A percentile compares a stretch with the other conserved stretches of the same genome.
phyloP scores from a whole-genome alignment of 164 flowering plant species.

The Akebia trifoliata region DNA sequence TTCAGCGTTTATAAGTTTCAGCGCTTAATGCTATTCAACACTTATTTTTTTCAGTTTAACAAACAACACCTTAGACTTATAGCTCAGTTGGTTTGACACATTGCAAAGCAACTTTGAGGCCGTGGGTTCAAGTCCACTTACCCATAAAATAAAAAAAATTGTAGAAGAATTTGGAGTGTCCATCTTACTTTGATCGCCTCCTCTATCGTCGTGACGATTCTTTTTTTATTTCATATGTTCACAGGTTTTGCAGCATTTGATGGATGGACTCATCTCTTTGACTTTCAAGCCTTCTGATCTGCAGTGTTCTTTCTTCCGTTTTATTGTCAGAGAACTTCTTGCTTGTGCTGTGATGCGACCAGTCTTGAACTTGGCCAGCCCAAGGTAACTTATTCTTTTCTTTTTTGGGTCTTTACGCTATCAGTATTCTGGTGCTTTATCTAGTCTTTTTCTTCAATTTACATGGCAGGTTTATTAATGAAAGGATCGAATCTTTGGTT shows the following conservation, averaged over 20 bases:
- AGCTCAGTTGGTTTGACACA: too few relatives aligned
- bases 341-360: conserved; percentile 95
- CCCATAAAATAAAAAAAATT: neutral
- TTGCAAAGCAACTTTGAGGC: too few relatives aligned
- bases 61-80: too few relatives aligned
- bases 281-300: conserved; percentile 81
- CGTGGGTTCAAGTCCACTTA: too few relatives aligned
- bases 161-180: neutral
- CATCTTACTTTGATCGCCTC: conserved; percentile 4
- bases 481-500: conserved; percentile 68
- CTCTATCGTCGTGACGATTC: neutral
- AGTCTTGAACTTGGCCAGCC: conserved; percentile 80
- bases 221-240: conserved; percentile 2
- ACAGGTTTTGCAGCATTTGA: conserved; percentile 92
- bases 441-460: conserved; percentile 16
- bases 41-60: too few relatives aligned
- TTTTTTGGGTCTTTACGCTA: conserved; percentile 1
- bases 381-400: conserved; percentile 44
- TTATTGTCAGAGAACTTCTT: conserved; percentile 79
- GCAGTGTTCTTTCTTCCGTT: conserved; percentile 77
- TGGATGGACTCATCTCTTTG: conserved; percentile 72
- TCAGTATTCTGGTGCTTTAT: conserved; percentile 11
- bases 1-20: too few relatives aligned
- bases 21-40: too few relatives aligned
- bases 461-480: conserved; percentile 83